These are phyloP conservation scores for Leishmania major DNA, from an alignment of 208 protist species.

Conservation along the genomic window DNA sequence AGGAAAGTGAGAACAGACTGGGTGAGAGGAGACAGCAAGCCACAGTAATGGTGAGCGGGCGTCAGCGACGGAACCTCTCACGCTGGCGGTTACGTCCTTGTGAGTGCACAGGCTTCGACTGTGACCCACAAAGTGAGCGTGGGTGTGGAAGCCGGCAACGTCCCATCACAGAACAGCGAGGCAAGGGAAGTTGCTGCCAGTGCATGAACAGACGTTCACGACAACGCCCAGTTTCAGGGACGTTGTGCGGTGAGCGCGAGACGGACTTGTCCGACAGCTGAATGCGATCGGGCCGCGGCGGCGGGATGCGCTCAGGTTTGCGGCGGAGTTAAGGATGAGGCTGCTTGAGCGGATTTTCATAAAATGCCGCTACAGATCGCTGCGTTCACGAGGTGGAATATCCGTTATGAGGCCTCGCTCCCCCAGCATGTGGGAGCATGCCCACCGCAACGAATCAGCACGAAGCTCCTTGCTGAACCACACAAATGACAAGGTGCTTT, in stretches of 20 bases:
- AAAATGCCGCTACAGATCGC: background rate
- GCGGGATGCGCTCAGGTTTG: background rate
- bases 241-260: constrained; percentile 26
- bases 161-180: constrained; percentile 48
- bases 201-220: constrained; percentile 47
- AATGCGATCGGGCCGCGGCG: background rate
- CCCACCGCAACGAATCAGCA: background rate
- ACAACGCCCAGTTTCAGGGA: constrained; percentile 24
- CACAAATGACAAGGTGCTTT: constrained; percentile 20
- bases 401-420: constrained; percentile 6
- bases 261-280: constrained; percentile 45
- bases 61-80: constrained; percentile 21
- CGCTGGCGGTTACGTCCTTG: background rate
- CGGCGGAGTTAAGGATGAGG: constrained; percentile 2
- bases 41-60: constrained; percentile 24
- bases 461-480: constrained; percentile 3
- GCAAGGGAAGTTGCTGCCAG: constrained; percentile 50
- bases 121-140: constrained; percentile 23
- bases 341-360: constrained; percentile 5
- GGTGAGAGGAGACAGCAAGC: constrained; percentile 19
- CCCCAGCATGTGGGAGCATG: background rate
- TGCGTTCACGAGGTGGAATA: background rate
- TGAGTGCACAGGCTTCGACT: constrained; percentile 17
- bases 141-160: constrained; percentile 54
- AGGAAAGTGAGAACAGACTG: constrained; percentile 35